Base-by-base conservation (phyloP, 768 basidiomycete genomes). In the Pilatotrama ljubarskyi region DNA sequence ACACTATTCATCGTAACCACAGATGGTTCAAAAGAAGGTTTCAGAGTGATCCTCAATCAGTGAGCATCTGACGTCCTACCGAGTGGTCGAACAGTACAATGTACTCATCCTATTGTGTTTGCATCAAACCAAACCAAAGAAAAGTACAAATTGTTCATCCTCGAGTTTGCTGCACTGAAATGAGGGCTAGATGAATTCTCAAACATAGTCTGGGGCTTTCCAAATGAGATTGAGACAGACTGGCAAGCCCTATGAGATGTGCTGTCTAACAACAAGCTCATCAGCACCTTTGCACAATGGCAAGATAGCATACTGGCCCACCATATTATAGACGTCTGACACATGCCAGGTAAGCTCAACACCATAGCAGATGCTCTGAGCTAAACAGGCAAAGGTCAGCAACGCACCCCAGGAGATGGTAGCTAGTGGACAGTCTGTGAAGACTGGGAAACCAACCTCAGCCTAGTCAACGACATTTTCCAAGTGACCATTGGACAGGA, bases 141-240 rank as follows among this genome's bases (percentile, higher is more conserved):
- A 25, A 62, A 65, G 5, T 77, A 74, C 54, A 62, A 64, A 35
- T 74, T 74, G 0, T 77, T 70, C 37, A 10, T 77, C 0, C 63
- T 76, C 0, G 74, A 79, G 48, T 77, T 76, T 56, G 73, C 73
- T 0, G 75, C 70, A 1, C 64, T 78, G 17, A 77, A 78, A 42
- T 76, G 55, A 18, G 58, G 53, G 5, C 42, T 69, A 5, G 62
- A 67, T 40, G 56, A 69, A 42, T 69, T 69, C 48, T 38, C 57
- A 3, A 46, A 58, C 20, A 54, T 59, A 37, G 17, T 58, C 1
- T 63, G 62, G 62, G 62, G 62, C 17, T 74, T 65, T 29, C 74
- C 72, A 0, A 51, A 77, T 0, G 69, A 75, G 42, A 44, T 78
- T 15, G 69, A 74, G 49, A 78, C 74, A 0, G 76, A 78, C 61